phyloP scores from a whole-genome alignment of 805 yeast genomes.

The Dipodascus albidus region DNA sequence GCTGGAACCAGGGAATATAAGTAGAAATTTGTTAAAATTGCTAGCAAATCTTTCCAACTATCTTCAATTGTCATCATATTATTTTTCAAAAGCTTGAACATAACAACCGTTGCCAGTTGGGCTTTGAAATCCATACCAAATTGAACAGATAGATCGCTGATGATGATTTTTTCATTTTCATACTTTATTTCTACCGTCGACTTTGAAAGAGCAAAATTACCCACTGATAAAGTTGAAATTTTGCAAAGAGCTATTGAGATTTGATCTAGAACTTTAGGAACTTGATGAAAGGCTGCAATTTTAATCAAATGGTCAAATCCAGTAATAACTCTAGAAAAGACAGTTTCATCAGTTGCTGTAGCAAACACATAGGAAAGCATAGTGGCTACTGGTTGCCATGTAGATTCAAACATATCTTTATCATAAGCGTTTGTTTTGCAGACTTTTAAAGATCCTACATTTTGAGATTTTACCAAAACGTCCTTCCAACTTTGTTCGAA shows the following conservation, averaged over 20 bases:
- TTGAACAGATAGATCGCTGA: constrained; percentile 69
- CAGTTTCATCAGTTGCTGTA: constrained; percentile 81
- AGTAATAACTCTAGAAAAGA: constrained; percentile 76
- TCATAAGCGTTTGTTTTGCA: constrained; percentile 42
- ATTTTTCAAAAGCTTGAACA: constrained; percentile 64
- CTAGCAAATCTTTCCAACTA: constrained; percentile 52
- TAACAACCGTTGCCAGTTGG: constrained; percentile 75
- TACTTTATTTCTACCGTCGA: constrained; percentile 27
- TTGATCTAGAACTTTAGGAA: constrained; percentile 42
- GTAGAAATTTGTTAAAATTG: constrained; percentile 51
- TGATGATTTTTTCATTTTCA: constrained; percentile 43
- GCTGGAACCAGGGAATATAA: constrained; percentile 53
- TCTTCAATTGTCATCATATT: constrained; percentile 37
- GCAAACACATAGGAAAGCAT: constrained; percentile 71
- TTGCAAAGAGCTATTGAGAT: constrained; percentile 57
- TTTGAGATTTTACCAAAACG: constrained; percentile 18
- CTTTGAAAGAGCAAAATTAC: constrained; percentile 22
- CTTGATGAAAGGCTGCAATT: constrained; percentile 55
- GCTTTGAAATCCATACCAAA: constrained; percentile 89
- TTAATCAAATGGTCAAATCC: constrained; percentile 77
- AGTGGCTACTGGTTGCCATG: constrained; percentile 54
- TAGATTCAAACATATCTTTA: constrained; percentile 51
- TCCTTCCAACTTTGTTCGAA: constrained; percentile 60
- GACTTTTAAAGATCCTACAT: constrained; percentile 14
- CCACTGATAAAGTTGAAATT: constrained; percentile 52